Conservation (phyloP, 176 grass and related monocot genomes). For the Oryza meyeriana region DNA sequence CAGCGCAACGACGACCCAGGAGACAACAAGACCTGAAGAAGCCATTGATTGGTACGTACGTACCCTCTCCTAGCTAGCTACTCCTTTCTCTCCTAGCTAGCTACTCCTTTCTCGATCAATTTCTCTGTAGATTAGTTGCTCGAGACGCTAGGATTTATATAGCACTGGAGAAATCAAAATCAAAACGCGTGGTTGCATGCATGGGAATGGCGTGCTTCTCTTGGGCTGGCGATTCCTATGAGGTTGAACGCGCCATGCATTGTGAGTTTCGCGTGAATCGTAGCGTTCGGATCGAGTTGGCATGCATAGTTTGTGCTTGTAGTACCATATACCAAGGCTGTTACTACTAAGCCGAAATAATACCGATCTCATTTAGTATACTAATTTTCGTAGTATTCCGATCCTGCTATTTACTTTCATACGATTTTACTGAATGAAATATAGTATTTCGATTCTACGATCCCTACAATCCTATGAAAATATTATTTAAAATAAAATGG, state of each 20-base stretch:
- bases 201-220: slow-evolving; percentile 33
- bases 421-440: too few species aligned
- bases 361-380: too few species aligned
- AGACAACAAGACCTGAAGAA: background rate
- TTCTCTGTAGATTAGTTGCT: background rate
- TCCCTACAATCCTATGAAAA: too few species aligned
- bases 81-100: background rate
- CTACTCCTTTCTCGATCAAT: background rate
- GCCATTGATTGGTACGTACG: slow-evolving; percentile 16
- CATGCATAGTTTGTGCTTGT: slow-evolving; percentile 24
- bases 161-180: background rate
- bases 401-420: too few species aligned
- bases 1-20: background rate
- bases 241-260: slow-evolving; percentile 7
- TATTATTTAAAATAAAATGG: too few species aligned
- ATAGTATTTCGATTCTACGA: too few species aligned
- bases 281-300: background rate
- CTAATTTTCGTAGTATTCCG: too few species aligned
- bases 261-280: slow-evolving; percentile 20
- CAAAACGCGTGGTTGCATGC: background rate
- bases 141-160: background rate
- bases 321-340: slow-evolving; percentile 3
- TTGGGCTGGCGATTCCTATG: background rate
- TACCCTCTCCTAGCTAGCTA: background rate
- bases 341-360: too few species aligned